Evolutionary conservation across 345 rosid genomes (phyloP).

Genomic region (Eucalyptus coolabah): DNA sequence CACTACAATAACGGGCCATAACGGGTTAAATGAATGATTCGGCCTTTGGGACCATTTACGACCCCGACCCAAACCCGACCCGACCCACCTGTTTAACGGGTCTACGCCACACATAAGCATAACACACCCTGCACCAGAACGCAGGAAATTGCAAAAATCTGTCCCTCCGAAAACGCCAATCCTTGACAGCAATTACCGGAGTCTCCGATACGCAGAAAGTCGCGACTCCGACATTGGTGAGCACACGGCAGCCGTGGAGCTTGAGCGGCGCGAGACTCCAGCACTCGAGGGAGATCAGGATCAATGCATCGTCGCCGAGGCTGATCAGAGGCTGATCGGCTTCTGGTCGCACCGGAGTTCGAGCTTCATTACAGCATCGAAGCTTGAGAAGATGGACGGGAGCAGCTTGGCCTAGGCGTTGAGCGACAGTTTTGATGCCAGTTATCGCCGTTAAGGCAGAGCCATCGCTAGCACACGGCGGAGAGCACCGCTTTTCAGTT

Average conservation of each 20-base stretch:
- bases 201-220: not conserved
- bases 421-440: not conserved
- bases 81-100: too few relatives aligned
- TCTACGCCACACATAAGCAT: not conserved
- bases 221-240: constrained; percentile 60
- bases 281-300: constrained; percentile 45
- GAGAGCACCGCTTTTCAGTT: not conserved
- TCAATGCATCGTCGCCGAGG: constrained; percentile 45
- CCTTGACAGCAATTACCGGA: not conserved
- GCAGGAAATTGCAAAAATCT: not conserved
- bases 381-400: not conserved
- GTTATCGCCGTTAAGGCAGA: not conserved
- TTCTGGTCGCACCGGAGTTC: constrained; percentile 62
- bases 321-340: constrained; percentile 40
- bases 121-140: not conserved
- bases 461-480: not conserved
- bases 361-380: constrained; percentile 11
- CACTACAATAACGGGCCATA: too few relatives aligned
- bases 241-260: constrained; percentile 83
- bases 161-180: not conserved
- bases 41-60: too few relatives aligned
- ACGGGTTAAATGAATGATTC: too few relatives aligned
- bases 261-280: constrained; percentile 54
- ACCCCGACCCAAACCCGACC: too few relatives aligned
- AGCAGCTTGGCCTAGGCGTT: not conserved